Evolutionary conservation across 495 filamentous ascomycete species (phyloP), one percentile per base, ranked within the genome.

Genomic region (Aspergillus steynii): DNA sequence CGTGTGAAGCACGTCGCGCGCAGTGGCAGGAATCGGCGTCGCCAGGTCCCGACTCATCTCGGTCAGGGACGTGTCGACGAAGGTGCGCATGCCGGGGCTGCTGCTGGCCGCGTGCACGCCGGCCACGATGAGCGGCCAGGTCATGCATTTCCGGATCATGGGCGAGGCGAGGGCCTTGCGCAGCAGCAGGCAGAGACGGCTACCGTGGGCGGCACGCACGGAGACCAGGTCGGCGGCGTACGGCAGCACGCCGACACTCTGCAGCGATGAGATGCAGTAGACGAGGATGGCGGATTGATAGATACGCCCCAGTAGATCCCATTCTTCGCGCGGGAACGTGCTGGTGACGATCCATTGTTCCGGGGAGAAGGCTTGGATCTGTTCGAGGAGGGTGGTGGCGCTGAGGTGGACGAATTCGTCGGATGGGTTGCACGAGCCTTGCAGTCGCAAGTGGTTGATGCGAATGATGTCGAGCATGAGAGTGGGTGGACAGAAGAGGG

Each of bases 121-220:
- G 1, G 71, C 65, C 15, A 77, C 65, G 0, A 74, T 53, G 8
- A 76, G 61, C 46, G 73, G 67, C 74, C 74, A 77, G 1, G 69
- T n/a, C 65, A 73, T 60, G 60, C 61, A 65, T 14, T 61, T 60
- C 25, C 66, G 62, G 14, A 62, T 62, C 37, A 28, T 42, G 61
- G 27, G 52, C 56, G 26, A 61, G 31, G 37, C 28, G 29, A 74
- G 8, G 8, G 61, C 68, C 5, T 63, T 29, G 12, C 49, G 60
- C 10, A 76, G 58, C 12, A 71, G 50, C 0, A 28, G n/a, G 10
- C 15, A 50, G 12, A 56, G 29, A 9, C 31, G 31, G 9, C 37
- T 28, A 0, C 42, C 32, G 7, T 71, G 64, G 7, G 68, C 32
- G 25, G 52, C 25, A 26, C 62, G 42, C 55, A 20, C 45, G 12